A percentile compares a stretch with the other conserved stretches of the same genome.
phyloP scores from a whole-genome alignment of 2,329 filamentous ascomycete genomes.

The Phialocephala subalpina region DNA sequence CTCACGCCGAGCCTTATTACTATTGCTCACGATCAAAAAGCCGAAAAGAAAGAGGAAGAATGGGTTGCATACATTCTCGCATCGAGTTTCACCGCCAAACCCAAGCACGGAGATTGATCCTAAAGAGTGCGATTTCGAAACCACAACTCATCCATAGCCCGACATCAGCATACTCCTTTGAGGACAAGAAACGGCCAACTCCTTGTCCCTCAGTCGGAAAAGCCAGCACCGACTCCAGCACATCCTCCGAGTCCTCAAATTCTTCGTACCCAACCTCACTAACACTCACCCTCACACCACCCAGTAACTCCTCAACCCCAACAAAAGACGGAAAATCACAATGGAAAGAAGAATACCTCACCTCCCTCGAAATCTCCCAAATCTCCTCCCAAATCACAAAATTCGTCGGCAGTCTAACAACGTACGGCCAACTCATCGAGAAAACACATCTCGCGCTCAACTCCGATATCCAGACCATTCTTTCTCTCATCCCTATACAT shows the following conservation, averaged over 20 bases:
- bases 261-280: too few species aligned
- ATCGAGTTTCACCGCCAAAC: not conserved
- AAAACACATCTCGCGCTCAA: not conserved
- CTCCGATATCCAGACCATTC: not conserved
- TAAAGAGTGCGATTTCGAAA: not conserved
- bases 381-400: not conserved
- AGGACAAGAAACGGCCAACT: not conserved
- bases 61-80: not conserved
- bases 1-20: not conserved
- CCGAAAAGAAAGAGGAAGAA: not conserved
- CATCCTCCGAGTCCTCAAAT: not conserved
- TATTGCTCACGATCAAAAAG: not conserved
- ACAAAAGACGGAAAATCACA: slow-evolving; percentile 1
- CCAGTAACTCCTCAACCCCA: not conserved
- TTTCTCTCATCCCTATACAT: not conserved
- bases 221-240: not conserved
- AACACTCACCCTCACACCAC: not conserved
- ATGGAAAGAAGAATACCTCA: not conserved
- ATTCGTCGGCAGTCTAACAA: not conserved
- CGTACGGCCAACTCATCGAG: not conserved
- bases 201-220: not conserved
- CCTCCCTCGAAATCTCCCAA: not conserved
- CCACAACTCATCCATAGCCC: not conserved
- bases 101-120: not conserved
- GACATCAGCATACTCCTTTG: not conserved